Evolutionary conservation across 2,329 filamentous ascomycete genomes (phyloP), one percentile per base, ranked within the genome.

Genomic region (Ascochyta koolunga): DNA sequence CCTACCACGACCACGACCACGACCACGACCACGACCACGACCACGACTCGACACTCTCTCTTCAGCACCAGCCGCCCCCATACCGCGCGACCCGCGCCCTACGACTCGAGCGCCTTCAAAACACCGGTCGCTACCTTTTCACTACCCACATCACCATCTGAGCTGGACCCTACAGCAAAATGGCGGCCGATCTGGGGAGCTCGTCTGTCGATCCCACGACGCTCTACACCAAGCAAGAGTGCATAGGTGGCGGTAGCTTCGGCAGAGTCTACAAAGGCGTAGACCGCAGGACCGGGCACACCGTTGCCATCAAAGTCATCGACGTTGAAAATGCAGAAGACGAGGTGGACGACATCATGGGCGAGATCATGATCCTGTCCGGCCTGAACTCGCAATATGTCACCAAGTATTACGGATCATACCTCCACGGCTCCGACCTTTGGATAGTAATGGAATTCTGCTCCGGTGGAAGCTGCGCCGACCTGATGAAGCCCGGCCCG

Each of bases 371-470:
- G 64, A 98, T 99, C 67, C 83, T 99, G 50, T 96, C 95, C 27
- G 93, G 96, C 77, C 86, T 99, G 62, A 91, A 96, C 77, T 98
- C 93, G 16, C 92, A 92, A 16, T 96, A 96, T 72, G 93, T 98
- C 59, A 99, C 95, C 33, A 95, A 96, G 76, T 99, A 99, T 80
- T 92, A 96, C 78, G 95, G 95, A 63, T 97, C 93, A 51, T 98
- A 95, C 71, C 86, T 96, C 65, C 96, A 96, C 71, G 95, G 93
- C 21, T 95, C 93, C 2, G 91, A 98, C 78, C 79, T 99, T 68
- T 99, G 95, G 95, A 99, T 99, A 66, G 92, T 98, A 74, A 99
- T 99, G 95, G 95, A 99, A 76, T 99, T 95, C 70, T 99, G 95
- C 77, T 93, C 93, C 1, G 95, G 95, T 19, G 95, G 95, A 4